Evolutionary conservation across 371 early-diverging fungal species (phyloP).

Genomic region (Mucor irregularis): DNA sequence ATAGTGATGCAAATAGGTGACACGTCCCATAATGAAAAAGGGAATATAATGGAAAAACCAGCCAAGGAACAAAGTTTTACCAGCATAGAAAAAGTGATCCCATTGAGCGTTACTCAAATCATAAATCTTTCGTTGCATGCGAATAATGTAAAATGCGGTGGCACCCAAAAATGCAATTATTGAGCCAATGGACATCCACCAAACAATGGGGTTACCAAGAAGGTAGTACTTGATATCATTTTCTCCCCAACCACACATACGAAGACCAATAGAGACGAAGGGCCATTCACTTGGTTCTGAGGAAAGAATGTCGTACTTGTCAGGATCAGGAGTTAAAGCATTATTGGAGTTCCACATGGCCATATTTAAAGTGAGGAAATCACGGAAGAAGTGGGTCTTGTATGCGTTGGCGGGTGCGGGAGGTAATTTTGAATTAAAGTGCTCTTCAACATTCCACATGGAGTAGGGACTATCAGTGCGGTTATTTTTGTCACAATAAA

Average conservation of each 20-base stretch:
- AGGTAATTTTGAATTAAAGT: constrained; percentile 77
- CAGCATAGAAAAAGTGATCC: constrained; percentile 72
- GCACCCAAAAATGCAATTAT: constrained; percentile 55
- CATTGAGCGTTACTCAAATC: constrained; percentile 72
- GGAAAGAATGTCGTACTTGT: constrained; percentile 90
- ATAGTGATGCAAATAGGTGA: constrained; percentile 98
- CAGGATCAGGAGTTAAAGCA: constrained; percentile 95
- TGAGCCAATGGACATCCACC: constrained; percentile 88
- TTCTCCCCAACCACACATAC: constrained; percentile 98
- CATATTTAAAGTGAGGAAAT: constrained; percentile 93
- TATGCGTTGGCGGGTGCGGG: constrained; percentile 63
- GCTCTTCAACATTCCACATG: constrained; percentile 98
- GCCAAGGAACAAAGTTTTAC: constrained; percentile 78
- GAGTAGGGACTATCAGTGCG: constrained; percentile 59
- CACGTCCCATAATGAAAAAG: constrained; percentile 97
- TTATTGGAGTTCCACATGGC: constrained; percentile 99
- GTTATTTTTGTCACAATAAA: constrained; percentile 80
- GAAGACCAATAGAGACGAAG: constrained; percentile 85
- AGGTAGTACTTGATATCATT: constrained; percentile 89
- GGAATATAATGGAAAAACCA: constrained; percentile 98
- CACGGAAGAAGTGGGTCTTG: constrained; percentile 79
- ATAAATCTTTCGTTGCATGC: constrained; percentile 67
- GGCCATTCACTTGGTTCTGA: constrained; percentile 97
- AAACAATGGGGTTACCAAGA: constrained; percentile 95
- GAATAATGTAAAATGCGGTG: constrained; percentile 58